Percentiles rank a stretch among this genome's conserved stretches.
phyloP scores from a whole-genome alignment of 2,329 filamentous ascomycete genomes.

The Arachnopeziza araneosa region DNA sequence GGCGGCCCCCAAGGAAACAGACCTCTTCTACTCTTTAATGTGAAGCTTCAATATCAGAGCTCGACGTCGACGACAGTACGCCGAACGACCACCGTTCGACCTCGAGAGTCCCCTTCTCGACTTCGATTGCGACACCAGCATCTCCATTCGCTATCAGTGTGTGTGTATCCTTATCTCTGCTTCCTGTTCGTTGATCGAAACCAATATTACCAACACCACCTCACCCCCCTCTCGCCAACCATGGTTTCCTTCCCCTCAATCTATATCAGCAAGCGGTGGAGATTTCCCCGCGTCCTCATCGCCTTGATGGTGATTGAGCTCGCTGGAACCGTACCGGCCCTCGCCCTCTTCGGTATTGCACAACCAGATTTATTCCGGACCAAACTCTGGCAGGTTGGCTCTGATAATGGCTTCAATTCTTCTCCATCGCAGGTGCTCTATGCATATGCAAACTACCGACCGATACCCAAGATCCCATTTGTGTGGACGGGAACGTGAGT shows the following conservation, averaged over 20 bases:
- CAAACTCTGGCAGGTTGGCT: conserved; percentile 68
- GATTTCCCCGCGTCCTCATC: conserved; percentile 39
- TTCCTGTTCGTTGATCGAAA: background rate
- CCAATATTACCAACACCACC: background rate
- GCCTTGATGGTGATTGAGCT: conserved; percentile 62
- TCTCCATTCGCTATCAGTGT: background rate
- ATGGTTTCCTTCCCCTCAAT: background rate
- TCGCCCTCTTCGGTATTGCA: conserved; percentile 68
- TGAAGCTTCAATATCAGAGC: background rate
- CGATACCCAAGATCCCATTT: conserved; percentile 56
- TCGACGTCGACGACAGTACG: background rate
- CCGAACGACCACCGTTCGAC: background rate
- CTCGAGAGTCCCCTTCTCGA: background rate
- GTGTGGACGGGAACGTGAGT: conserved; percentile 71
- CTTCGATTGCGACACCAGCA: background rate
- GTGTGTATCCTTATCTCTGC: background rate
- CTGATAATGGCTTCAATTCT: conserved; percentile 67
- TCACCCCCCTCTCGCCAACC: background rate
- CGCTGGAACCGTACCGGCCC: conserved; percentile 54
- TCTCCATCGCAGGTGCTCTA: conserved; percentile 64
- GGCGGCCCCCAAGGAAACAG: background rate
- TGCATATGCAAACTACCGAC: conserved; percentile 65
- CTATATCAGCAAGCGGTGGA: conserved; percentile 34
- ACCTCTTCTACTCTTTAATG: background rate
- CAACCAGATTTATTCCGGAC: conserved; percentile 69